Base-by-base conservation (phyloP, 169 alveolate genomes). In the Plasmodium cynomolgi region DNA sequence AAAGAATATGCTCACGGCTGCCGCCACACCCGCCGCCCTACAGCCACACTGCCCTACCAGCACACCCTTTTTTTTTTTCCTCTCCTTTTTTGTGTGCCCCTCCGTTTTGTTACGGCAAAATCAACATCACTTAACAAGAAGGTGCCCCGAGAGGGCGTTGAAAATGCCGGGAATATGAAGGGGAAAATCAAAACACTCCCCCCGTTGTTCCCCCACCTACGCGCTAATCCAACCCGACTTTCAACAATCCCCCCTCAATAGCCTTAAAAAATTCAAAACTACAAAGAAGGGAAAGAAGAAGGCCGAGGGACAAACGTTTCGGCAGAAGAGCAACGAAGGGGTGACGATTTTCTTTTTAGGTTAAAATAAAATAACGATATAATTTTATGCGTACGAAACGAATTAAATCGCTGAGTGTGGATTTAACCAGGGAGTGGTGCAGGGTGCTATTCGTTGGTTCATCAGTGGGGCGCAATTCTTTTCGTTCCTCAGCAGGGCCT, bases 81-180 rank as follows among this genome's bases (percentile, higher is more conserved):
- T 0, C 39, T 26, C 6, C 2, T 68, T 41, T 39, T 50, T 20
- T 17, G 17, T 85, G 93, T 85, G 26, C 86, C 85, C 77, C 80
- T 75, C 93, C 93, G 93, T 85, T 85, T 77, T 54, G 80, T 85
- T 79, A 85, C 84, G 71, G 85, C 84, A 75, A 77, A 75, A 47
- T 29, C 84, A 85, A 54, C 84, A 83, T 26, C 44, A 75, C 93
- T 85, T 85, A 85, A 85, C 93, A 56, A 85, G 93, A 85, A 85
- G 93, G 81, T 85, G 86, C 93, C 93, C 58, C 23, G 29, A 68
- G 77, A 11, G n/a, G 93, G 93, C 93, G 93, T 85, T 85, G 93
- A 85, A 85, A 85, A 77, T 79, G 71, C 85, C 85, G 93, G 93
- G 93, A 85, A 85, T 85, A 85, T 85, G 54, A 71, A 85, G 81